A percentile compares a stretch with the other conserved stretches of the same genome.
Evolutionary conservation across 345 rosid species (phyloP).

Genomic region (Brassica juncea): DNA sequence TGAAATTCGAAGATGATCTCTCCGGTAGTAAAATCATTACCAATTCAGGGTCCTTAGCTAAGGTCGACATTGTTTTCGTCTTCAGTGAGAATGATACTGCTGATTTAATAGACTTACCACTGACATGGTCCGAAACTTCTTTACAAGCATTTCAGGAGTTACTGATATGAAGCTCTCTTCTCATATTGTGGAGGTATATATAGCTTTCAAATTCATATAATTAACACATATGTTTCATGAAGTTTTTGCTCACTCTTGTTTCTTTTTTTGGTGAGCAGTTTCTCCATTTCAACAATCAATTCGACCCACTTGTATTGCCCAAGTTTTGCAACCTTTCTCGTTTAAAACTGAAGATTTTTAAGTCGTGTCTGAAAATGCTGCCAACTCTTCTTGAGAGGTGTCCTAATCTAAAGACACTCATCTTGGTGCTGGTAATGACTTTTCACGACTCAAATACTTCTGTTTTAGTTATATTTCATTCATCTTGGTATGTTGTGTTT

Average conservation of each 20-base stretch:
- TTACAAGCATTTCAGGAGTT: constrained; percentile 18
- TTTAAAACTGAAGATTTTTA: background rate
- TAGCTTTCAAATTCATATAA: background rate
- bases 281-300: background rate
- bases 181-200: constrained; percentile 9
- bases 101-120: constrained; percentile 13
- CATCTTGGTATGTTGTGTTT: background rate
- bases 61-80: constrained; percentile 5
- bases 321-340: constrained; percentile 17
- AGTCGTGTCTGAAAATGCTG: background rate
- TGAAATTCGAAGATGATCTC: constrained; percentile 20
- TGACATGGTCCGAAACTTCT: constrained; percentile 19
- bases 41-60: constrained; percentile 19
- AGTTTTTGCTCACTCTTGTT: background rate
- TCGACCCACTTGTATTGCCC: background rate
- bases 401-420: constrained; percentile 5
- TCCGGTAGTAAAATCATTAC: constrained; percentile 9
- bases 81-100: constrained; percentile 4
- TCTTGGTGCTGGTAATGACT: constrained; percentile 4
- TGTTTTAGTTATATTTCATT: background rate
- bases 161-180: background rate
- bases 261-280: constrained; percentile 15
- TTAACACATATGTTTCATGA: background rate
- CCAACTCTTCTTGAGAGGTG: constrained; percentile 6
- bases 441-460: background rate